phyloP scores from a whole-genome alignment of 1,284 basidiomycete genomes.

The Marasmius tenuissimus region DNA sequence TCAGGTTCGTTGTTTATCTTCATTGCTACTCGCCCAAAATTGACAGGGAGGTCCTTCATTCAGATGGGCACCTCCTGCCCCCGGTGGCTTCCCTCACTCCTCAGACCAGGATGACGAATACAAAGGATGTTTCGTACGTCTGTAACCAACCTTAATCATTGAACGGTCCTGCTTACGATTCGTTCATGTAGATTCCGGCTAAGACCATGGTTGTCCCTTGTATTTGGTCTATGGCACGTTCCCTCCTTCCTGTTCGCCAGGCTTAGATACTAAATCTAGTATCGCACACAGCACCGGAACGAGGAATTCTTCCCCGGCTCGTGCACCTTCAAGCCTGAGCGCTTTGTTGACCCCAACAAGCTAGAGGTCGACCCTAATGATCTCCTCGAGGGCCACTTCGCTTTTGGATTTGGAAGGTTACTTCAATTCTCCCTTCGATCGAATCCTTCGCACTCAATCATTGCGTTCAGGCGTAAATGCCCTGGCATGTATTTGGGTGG shows the following conservation, averaged over 20 bases:
- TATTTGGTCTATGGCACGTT: not conserved
- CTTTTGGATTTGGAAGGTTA: not conserved
- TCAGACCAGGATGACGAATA: constrained; percentile 16
- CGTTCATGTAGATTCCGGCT: not conserved
- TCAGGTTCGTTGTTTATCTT: not conserved
- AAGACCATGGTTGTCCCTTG: constrained; percentile 1
- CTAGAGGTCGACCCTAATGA: not conserved
- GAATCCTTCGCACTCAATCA: too few relatives aligned
- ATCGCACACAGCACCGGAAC: not conserved
- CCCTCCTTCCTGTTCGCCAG: too few relatives aligned
- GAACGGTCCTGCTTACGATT: not conserved
- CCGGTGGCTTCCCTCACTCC: constrained; percentile 18
- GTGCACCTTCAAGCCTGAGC: not conserved
- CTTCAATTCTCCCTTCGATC: too few relatives aligned
- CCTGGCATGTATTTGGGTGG: not conserved
- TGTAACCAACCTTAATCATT: not conserved
- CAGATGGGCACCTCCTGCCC: constrained; percentile 16
- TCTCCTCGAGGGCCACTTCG: not conserved
- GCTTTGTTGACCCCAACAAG: not conserved
- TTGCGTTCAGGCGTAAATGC: not conserved
- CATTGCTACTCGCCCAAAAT: too few relatives aligned
- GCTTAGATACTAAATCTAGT: too few relatives aligned
- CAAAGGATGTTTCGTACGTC: not conserved
- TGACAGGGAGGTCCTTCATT: not conserved
- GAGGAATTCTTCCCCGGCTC: not conserved